phyloP scores from a whole-genome alignment of 805 yeast species.

The Saccharomycopsis fibuligera region DNA sequence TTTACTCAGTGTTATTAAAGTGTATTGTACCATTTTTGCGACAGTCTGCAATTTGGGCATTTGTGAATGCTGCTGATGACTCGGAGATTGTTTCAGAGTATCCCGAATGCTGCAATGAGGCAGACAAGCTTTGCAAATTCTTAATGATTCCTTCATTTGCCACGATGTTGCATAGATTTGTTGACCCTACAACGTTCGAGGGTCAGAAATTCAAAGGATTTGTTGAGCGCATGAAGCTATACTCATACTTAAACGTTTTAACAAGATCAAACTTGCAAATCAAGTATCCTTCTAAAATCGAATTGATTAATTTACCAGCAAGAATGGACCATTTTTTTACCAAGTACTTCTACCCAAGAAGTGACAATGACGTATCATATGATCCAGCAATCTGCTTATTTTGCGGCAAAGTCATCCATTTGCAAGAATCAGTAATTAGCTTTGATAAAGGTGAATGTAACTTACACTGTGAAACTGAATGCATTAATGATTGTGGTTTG shows the following conservation, averaged over 20 bases:
- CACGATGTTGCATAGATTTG: slow-evolving; percentile 22
- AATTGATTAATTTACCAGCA: slow-evolving; percentile 56
- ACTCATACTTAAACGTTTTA: slow-evolving; percentile 4
- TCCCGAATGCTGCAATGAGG: slow-evolving; percentile 35
- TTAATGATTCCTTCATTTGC: slow-evolving; percentile 40
- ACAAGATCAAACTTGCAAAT: slow-evolving; percentile 26
- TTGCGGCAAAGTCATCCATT: slow-evolving; percentile 64
- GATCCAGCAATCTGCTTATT: slow-evolving; percentile 86
- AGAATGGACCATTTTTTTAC: slow-evolving; percentile 67
- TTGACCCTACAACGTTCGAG: slow-evolving; percentile 25
- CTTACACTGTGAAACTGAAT: slow-evolving; percentile 56
- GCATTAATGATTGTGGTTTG: slow-evolving; percentile 62
- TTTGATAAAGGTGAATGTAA: slow-evolving; percentile 71
- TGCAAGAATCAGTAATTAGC: slow-evolving; percentile 57
- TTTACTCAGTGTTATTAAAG: slow-evolving; percentile 51
- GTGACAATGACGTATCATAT: slow-evolving; percentile 32
- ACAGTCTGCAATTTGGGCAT: slow-evolving; percentile 50
- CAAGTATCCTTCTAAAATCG: slow-evolving; percentile 62
- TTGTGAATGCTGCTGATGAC: slow-evolving; percentile 42
- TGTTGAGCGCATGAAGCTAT: slow-evolving; percentile 8
- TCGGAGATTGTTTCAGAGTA: slow-evolving; percentile 17
- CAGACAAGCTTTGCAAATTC: slow-evolving; percentile 45
- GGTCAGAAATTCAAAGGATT: slow-evolving; percentile 20
- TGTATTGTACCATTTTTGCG: slow-evolving; percentile 60
- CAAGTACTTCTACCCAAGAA: slow-evolving; percentile 41